Evolutionary conservation across 2,329 filamentous ascomycete species (phyloP), one percentile per base, ranked within the genome.

Genomic region (Amesomyces nigricolor): DNA sequence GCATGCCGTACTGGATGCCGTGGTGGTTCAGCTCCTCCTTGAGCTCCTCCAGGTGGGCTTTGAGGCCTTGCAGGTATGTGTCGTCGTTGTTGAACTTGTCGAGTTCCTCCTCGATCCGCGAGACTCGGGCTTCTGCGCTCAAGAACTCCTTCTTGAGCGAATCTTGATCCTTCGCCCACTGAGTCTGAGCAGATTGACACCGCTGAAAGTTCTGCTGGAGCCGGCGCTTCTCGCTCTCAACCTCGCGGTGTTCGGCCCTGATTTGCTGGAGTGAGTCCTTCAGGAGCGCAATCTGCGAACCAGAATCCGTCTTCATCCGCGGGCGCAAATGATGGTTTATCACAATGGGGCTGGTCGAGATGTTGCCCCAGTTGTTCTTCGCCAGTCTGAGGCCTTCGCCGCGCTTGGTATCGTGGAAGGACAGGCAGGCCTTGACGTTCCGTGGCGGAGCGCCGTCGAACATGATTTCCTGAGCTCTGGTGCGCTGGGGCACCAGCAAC

Each of bases 251-350:
- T 56, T 88, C 82, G 5, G 70, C 67, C 51, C 78, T 75, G 3
- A 88, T 74, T 38, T 82, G 78, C 26, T 76, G 71, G 3, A 82
- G 59, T 4, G 73, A 71, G 26, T 82, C 76, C 55, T 72, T 72
- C 44, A 79, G 75, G 13, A 79, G 70, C 6, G 68, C 66, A 40
- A 91, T 78, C 64, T 89, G 87, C 16, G 80, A 80, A 54, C 82
- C 86, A 26, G 82, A 76, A 66, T 95, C 88, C 0, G 88, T 86
- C 65, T 86, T 87, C 83, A 96, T 95, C n/a, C 91, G 83, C 22
- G 87, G 76, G 9, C 71, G 72, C 39, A 79, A 75, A 0, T 66
- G 69, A 61, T 74, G 82, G 14, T 78, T 76, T 7, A 75, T 68
- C 5, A 73, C 61, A 5, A 77, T 57, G 56, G 78, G 68, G 8